phyloP scores from a whole-genome alignment of 345 rosid genomes.

The Crucihimalaya himalaica region DNA sequence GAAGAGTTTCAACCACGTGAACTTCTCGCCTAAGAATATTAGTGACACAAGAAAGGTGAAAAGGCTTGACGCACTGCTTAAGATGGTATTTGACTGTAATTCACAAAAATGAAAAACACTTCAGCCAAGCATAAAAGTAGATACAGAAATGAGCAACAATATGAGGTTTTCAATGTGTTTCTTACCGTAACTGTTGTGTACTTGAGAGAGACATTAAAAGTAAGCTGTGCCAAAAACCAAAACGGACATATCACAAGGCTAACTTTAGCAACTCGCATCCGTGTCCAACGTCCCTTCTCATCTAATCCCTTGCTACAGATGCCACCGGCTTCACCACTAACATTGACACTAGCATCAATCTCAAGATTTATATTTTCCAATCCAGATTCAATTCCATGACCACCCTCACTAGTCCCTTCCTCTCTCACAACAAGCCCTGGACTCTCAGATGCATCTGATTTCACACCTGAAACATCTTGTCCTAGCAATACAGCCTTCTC shows the following conservation, averaged over 20 bases:
- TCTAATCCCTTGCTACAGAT: slow-evolving; percentile 50
- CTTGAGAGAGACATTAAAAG: slow-evolving; percentile 87
- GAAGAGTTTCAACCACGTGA: slow-evolving; percentile 81
- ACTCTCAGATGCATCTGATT: slow-evolving; percentile 37
- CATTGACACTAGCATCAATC: slow-evolving; percentile 33
- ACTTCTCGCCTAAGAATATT: slow-evolving; percentile 76
- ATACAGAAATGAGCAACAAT: not conserved
- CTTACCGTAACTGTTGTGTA: slow-evolving; percentile 91
- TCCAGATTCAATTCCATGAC: slow-evolving; percentile 34
- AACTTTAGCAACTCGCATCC: slow-evolving; percentile 74
- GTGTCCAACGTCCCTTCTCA: slow-evolving; percentile 87
- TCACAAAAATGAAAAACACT: slow-evolving; percentile 15
- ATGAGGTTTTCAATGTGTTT: not conserved
- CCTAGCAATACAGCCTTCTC: slow-evolving; percentile 74
- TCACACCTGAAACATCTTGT: slow-evolving; percentile 42
- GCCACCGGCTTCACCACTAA: slow-evolving; percentile 29
- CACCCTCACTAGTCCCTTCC: slow-evolving; percentile 42
- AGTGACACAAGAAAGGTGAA: slow-evolving; percentile 87
- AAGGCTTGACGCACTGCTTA: slow-evolving; percentile 90
- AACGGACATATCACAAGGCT: slow-evolving; percentile 83
- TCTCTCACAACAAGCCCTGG: slow-evolving; percentile 43
- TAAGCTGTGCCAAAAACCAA: slow-evolving; percentile 93
- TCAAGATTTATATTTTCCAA: slow-evolving; percentile 41
- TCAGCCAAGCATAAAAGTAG: not conserved
- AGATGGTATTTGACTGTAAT: slow-evolving; percentile 88